phyloP scores from a whole-genome alignment of 2,329 filamentous ascomycete genomes.

The Albophoma yamanashiensis region DNA sequence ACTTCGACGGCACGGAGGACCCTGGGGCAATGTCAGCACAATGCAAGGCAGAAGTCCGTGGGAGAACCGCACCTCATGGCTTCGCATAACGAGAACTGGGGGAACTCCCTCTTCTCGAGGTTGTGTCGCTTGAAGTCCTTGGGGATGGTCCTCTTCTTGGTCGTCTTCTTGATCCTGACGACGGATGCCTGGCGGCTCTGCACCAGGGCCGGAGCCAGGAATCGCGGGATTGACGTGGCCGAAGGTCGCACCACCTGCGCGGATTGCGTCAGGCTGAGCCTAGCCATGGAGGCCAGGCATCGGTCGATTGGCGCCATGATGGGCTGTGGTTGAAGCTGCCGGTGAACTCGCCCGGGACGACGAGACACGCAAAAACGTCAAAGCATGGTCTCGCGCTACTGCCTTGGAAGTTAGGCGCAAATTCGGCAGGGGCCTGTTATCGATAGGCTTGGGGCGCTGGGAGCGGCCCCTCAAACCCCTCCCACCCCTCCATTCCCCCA shows the following conservation, averaged over 20 bases:
- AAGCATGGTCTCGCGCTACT: not conserved
- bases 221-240: slow-evolving; percentile 33
- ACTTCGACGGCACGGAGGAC: slow-evolving; percentile 91
- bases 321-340: slow-evolving; percentile 15
- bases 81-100: slow-evolving; percentile 73
- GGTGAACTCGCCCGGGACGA: slow-evolving; percentile 2
- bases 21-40: slow-evolving; percentile 31
- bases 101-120: slow-evolving; percentile 49
- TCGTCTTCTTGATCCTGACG: slow-evolving; percentile 37
- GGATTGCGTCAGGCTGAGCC: slow-evolving; percentile 32
- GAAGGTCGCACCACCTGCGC: slow-evolving; percentile 29
- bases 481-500: slow-evolving; percentile 14
- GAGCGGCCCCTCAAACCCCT: slow-evolving; percentile 9
- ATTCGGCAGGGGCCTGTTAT: slow-evolving; percentile 7
- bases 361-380: not conserved
- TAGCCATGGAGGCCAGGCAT: slow-evolving; percentile 44
- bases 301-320: slow-evolving; percentile 41
- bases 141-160: slow-evolving; percentile 48
- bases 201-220: slow-evolving; percentile 34
- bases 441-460: slow-evolving; percentile 9
- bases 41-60: not conserved
- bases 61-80: slow-evolving; percentile 64
- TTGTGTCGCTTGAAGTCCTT: slow-evolving; percentile 59
- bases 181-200: slow-evolving; percentile 32
- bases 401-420: slow-evolving; percentile 17